phyloP scores from a whole-genome alignment of 2,329 filamentous ascomycete genomes.

The Trichoderma sp. region DNA sequence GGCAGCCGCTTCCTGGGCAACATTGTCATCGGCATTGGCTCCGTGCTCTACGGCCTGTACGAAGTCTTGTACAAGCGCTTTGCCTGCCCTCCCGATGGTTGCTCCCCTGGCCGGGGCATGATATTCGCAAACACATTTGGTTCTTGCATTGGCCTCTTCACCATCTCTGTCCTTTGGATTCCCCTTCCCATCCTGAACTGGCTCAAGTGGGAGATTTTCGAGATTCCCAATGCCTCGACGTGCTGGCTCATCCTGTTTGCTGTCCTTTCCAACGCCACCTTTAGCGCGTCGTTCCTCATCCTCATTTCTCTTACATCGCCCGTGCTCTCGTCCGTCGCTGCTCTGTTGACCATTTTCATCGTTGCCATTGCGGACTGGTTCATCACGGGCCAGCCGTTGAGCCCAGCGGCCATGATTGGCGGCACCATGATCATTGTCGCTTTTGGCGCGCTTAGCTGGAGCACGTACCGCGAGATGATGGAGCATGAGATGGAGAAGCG shows the following conservation, averaged over 20 bases:
- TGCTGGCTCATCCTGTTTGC: conserved; percentile 79
- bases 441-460: conserved; percentile 85
- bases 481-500: conserved; percentile 70
- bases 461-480: conserved; percentile 89
- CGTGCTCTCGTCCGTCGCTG: conserved; percentile 88
- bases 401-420: conserved; percentile 74
- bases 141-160: conserved; percentile 83
- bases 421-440: conserved; percentile 84
- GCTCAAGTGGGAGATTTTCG: conserved; percentile 78
- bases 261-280: conserved; percentile 84
- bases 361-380: conserved; percentile 91
- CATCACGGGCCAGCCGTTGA: conserved; percentile 75
- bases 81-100: conserved; percentile 90
- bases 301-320: conserved; percentile 91
- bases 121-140: conserved; percentile 95
- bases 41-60: conserved; percentile 92
- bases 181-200: conserved; percentile 83
- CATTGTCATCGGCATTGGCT: conserved; percentile 86
- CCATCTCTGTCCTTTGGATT: conserved; percentile 85
- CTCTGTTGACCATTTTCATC: conserved; percentile 93
- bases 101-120: conserved; percentile 81
- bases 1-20: conserved; percentile 79
- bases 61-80: conserved; percentile 95
- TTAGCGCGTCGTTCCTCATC: conserved; percentile 90
- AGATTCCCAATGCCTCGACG: conserved; percentile 74